A percentile compares a stretch with the other conserved stretches of the same genome.
Evolutionary conservation across 352 stramenopile genomes (phyloP).

Genomic region (Thraustochytrium striatum): DNA sequence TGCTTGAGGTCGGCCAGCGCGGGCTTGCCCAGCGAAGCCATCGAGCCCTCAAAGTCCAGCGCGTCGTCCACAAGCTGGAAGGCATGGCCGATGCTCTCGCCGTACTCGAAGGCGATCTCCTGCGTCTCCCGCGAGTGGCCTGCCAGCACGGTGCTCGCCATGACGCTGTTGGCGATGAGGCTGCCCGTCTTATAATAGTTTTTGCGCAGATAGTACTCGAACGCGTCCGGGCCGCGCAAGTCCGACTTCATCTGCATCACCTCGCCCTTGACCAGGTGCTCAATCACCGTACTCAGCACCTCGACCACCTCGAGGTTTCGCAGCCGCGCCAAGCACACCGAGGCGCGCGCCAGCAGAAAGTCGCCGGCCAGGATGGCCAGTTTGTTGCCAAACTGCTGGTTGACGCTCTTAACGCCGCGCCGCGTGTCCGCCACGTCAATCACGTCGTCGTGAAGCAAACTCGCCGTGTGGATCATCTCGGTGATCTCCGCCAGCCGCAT

Average conservation of each 20-base stretch:
- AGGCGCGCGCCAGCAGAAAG: conserved; percentile 93
- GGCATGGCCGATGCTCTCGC: conserved; percentile 91
- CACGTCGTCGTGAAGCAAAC: conserved; percentile 97
- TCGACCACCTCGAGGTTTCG: conserved; percentile 91
- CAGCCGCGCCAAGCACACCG: conserved; percentile 86
- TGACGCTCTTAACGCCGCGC: conserved; percentile 84
- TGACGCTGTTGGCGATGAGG: conserved; percentile 96
- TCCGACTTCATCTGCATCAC: conserved; percentile 95
- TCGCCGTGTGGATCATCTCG: conserved; percentile 99
- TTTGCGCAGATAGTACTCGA: conserved; percentile 95
- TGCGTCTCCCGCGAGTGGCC: conserved; percentile 75
- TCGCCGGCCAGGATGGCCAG: conserved; percentile 95
- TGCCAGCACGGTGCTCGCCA: conserved; percentile 82
- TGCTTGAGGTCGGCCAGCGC: conserved; percentile 86
- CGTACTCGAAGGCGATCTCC: conserved; percentile 88
- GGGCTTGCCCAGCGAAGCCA: conserved; percentile 83
- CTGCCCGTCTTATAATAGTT: conserved; percentile 99
- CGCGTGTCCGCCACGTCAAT: conserved; percentile 95
- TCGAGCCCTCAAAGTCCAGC: conserved; percentile 92
- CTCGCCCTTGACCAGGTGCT: conserved; percentile 97
- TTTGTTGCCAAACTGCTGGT: conserved; percentile 96
- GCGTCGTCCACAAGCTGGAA: conserved; percentile 99
- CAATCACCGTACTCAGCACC: conserved; percentile 95
- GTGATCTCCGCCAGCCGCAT: conserved; percentile 75
- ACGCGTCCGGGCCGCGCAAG: conserved; percentile 55